Percentiles rank a stretch among this genome's conserved stretches.
Evolutionary conservation across 1,284 basidiomycete genomes (phyloP).

Genomic region (Leccinum idahoense): DNA sequence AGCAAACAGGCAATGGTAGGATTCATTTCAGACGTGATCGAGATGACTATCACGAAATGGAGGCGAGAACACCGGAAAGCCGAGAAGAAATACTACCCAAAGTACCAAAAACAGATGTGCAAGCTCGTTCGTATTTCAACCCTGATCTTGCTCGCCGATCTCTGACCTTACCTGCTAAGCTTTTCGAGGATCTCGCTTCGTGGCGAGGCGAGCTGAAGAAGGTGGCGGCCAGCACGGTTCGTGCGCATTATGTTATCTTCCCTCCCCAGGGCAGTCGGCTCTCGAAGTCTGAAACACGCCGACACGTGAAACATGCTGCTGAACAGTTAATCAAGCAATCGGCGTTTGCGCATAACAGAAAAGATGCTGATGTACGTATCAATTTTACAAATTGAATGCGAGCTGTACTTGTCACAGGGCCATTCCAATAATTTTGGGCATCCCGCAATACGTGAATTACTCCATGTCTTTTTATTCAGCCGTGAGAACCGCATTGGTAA

Average conservation of each 20-base stretch:
- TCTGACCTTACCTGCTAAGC: background rate
- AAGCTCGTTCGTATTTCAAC: background rate
- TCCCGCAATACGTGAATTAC: too few relatives aligned
- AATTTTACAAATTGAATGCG: background rate
- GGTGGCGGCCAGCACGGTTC: background rate
- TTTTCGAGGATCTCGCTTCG: background rate
- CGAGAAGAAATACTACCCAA: background rate
- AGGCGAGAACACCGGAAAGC: background rate
- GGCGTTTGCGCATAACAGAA: background rate
- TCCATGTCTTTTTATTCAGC: too few relatives aligned
- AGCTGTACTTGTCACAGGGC: too few relatives aligned
- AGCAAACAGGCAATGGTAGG: background rate
- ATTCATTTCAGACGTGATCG: background rate
- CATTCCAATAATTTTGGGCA: too few relatives aligned
- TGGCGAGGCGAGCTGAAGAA: background rate
- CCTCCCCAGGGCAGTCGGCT: background rate
- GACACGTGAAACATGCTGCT: background rate
- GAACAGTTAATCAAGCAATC: background rate
- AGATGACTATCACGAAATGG: background rate
- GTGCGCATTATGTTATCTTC: background rate
- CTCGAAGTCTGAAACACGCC: background rate
- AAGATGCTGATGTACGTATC: background rate
- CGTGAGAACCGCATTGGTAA: too few relatives aligned
- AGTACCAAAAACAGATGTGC: background rate
- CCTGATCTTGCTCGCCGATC: too few relatives aligned